Base-by-base conservation (phyloP, 2,329 filamentous ascomycete genomes). In the Sporothrix euskadiensis region DNA sequence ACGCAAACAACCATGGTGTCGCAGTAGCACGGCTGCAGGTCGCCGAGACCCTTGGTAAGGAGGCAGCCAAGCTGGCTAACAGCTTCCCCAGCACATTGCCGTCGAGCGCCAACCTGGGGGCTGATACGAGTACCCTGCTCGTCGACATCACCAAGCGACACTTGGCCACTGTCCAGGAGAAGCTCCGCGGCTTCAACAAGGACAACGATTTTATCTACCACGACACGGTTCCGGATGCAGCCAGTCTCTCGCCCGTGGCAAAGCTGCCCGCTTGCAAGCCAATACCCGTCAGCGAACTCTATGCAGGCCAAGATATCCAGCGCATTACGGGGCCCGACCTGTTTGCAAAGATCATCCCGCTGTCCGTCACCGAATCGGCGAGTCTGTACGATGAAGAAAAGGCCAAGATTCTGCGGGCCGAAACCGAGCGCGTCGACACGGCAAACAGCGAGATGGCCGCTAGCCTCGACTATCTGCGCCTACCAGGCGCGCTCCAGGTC, bases 121-220 rank as follows among this genome's bases (percentile, higher is more conserved):
- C 92, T 0, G 96, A 99, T 75, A 92, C 93, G 2, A 92, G 93
- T 0, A 79, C 86, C 0, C 86, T 90, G 71, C 83, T 99, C 49
- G 84, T 89, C n/a, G 94, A 97, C 47, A 88, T 97, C 76, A 91
- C 93, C 19, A 97, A 94, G 81, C 89, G 94, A 75, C 95, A 98
- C 78, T 83, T 92, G 39, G 86, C 92, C 0, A 91, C 89, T 44
- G 91, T 97, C 3, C 92, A 97, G 80, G 92, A 95, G 75, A 94
- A 92, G 80, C 84, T 97, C 30, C 85, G 85, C 22, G 90, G 93
- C 75, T 87, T 94, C 69, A 86, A 88, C 77, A 97, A 97, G 79
- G 96, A 99, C 81, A 99, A 99, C 77, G 96, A 99, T 80, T 98
- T 96, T 81, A 97, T 99, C 80, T 99, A 99, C 80, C 96, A 99